Percentiles rank a stretch among this genome's conserved stretches.
phyloP scores from a whole-genome alignment of 2,329 filamentous ascomycete species.

The Reticulascus tulasneorum region DNA sequence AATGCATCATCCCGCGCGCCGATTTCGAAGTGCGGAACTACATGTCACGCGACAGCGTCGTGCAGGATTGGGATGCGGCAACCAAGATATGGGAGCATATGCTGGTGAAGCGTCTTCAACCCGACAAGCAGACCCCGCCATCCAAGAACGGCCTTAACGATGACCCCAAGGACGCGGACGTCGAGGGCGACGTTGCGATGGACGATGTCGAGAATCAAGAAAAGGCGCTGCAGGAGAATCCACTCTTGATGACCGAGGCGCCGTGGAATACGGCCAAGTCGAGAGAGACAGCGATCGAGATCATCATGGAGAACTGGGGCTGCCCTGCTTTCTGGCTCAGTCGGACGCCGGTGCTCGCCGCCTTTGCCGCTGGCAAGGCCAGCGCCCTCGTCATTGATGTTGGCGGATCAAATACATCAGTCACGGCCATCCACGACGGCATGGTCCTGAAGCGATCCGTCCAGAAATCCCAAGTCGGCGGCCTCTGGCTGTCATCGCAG shows the following conservation, averaged over 20 bases:
- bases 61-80: slow-evolving; percentile 95
- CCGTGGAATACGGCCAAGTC: slow-evolving; percentile 87
- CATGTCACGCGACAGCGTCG: slow-evolving; percentile 81
- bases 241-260: slow-evolving; percentile 88
- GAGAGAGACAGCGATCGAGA: slow-evolving; percentile 90
- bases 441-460: slow-evolving; percentile 90
- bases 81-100: slow-evolving; percentile 89
- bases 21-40: slow-evolving; percentile 87
- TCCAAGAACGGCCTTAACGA: slow-evolving; percentile 78
- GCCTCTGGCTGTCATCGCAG: slow-evolving; percentile 86
- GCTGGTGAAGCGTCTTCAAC: slow-evolving; percentile 83
- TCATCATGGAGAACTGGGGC: slow-evolving; percentile 96
- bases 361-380: slow-evolving; percentile 89
- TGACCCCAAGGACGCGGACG: slow-evolving; percentile 45
- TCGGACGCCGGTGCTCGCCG: slow-evolving; percentile 81
- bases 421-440: slow-evolving; percentile 90
- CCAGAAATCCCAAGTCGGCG: slow-evolving; percentile 78
- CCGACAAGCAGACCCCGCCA: slow-evolving; percentile 64
- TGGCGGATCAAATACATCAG: slow-evolving; percentile 80
- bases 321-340: slow-evolving; percentile 92
- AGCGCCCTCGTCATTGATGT: slow-evolving; percentile 91
- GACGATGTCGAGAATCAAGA: slow-evolving; percentile 53
- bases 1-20: slow-evolving; percentile 73
- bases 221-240: slow-evolving; percentile 83
- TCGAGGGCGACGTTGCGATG: slow-evolving; percentile 61